phyloP scores from a whole-genome alignment of 2,329 filamentous ascomycete genomes.

The Gliomastix tumulicola region DNA sequence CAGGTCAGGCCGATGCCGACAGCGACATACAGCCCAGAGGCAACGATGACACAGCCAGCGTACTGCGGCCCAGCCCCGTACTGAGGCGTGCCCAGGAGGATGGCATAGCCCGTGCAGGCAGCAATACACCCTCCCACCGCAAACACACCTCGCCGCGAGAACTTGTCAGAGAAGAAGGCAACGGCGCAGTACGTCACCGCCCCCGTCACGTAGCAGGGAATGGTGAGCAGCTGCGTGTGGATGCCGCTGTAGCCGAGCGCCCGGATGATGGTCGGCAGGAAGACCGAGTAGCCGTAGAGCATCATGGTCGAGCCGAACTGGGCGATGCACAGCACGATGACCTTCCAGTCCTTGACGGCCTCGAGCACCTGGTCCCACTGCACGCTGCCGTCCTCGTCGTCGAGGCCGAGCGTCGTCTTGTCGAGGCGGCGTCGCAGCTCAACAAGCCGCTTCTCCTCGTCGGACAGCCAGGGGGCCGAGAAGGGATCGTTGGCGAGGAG shows the following conservation, averaged over 20 bases:
- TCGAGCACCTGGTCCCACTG: constrained; percentile 10
- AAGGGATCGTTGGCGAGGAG: constrained; percentile 37
- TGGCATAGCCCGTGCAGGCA: constrained; percentile 45
- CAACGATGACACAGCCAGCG: constrained; percentile 56
- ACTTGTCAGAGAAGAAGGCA: constrained; percentile 52
- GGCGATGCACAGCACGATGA: constrained; percentile 8
- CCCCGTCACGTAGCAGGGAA: constrained; percentile 55
- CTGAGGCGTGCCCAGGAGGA: constrained; percentile 40
- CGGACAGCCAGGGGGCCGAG: constrained; percentile 24
- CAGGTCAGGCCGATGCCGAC: constrained; percentile 16
- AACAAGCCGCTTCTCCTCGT: constrained; percentile 30
- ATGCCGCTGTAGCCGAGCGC: constrained; percentile 49
- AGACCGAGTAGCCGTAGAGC: constrained; percentile 13
- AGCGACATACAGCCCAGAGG: constrained; percentile 55
- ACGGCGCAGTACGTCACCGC: constrained; percentile 48
- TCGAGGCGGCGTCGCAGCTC: constrained; percentile 31
- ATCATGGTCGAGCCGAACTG: constrained; percentile 1
- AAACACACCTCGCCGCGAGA: too few relatives aligned
- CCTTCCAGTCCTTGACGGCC: constrained; percentile 10
- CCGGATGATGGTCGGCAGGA: constrained; percentile 56
- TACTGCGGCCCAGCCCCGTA: background rate
- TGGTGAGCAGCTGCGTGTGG: constrained; percentile 59
- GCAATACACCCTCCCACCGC: constrained; percentile 42
- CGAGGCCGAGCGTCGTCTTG: too few relatives aligned
- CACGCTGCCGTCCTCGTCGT: constrained; percentile 11